Base-by-base conservation (phyloP, 2,329 filamentous ascomycete species). In the Sporothrix euskadiensis region DNA sequence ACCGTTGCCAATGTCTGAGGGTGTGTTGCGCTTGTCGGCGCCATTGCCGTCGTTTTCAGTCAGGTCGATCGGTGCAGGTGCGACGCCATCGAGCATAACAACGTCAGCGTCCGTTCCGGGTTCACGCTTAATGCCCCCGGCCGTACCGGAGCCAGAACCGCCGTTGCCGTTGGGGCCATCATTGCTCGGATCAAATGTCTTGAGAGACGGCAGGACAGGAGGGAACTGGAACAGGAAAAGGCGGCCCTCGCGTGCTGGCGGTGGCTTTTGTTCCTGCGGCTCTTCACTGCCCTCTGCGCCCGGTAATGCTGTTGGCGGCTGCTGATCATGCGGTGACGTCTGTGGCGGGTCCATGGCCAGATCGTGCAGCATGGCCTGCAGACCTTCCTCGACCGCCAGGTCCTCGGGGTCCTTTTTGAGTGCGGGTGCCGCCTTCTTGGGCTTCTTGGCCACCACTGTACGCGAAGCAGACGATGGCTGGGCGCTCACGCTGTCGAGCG, bases 151-250 rank as follows among this genome's bases (percentile, higher is more conserved):
- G 26, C 41, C 19, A 49, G 44, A 49, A 57, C 71, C 54, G 22
- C 71, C 35, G 39, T 65, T 35, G 74, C 69, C 32, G 72, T 76
- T 10, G 12, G 4, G 0, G 14, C 19, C 39, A 41, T 35, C n/a
- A 1, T 39, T n/a, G 9, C 7, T 32, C 9, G 73, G 74, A 39
- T 26, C 56, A 9, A 57, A 68, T 75, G 79, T 75, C 79, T 82
- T 74, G n/a, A 91, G 81, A 0, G 87, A 86, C 8, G 89, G 88
- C 12, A 91, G 83, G 4, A 90, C 81, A 5, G 88, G 88, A 56
- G 89, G 89, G 76, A 91, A 87, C 77, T 91, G 89, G 81, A 91
- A 91, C 69, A 91, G 83, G 75, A 90, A 90, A 71, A 90, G 80
- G 52, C 87, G 84, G 30, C 89, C 88, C 63, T 89, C 87, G 19